phyloP scores from a whole-genome alignment of 192 early-diverging fungal species.

The Geranomyces variabilis region DNA sequence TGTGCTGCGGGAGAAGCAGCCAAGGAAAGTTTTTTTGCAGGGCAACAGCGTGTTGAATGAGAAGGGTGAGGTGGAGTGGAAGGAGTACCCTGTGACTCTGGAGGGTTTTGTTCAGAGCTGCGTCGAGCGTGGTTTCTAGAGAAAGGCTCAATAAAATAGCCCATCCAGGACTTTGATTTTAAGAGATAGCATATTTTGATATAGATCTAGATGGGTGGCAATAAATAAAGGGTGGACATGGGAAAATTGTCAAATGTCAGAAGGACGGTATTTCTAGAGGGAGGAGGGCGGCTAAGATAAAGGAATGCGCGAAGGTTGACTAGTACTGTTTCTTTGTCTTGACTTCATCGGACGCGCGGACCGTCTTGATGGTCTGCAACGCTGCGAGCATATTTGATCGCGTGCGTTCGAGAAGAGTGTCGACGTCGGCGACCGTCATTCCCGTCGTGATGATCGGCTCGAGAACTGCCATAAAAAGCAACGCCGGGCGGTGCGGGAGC shows the following conservation, averaged over 20 bases:
- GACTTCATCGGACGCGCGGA: too few relatives aligned
- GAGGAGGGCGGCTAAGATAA: too few relatives aligned
- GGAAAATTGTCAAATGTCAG: too few relatives aligned
- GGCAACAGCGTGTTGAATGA: constrained; percentile 48
- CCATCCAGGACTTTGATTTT: too few relatives aligned
- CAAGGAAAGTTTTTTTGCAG: constrained; percentile 60
- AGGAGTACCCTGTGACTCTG: constrained; percentile 58
- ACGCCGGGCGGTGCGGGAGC: too few relatives aligned
- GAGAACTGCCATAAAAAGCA: constrained; percentile 42
- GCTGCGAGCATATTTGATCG: constrained; percentile 37
- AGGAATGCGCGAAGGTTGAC: too few relatives aligned
- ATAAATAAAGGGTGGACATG: too few relatives aligned
- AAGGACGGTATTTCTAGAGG: too few relatives aligned
- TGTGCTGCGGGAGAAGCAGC: constrained; percentile 56
- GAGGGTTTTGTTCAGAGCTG: constrained; percentile 62
- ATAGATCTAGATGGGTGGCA: too few relatives aligned
- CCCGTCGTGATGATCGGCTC: constrained; percentile 43
- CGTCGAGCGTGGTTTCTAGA: constrained; percentile 46
- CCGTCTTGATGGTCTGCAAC: constrained; percentile 27
- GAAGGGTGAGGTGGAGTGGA: constrained; percentile 48
- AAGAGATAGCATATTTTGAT: too few relatives aligned
- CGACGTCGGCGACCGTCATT: constrained; percentile 35
- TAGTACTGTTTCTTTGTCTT: too few relatives aligned
- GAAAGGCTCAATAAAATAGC: too few relatives aligned
- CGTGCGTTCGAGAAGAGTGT: constrained; percentile 27